Evolutionary conservation across 2,329 filamentous ascomycete species (phyloP).

Genomic region (Aspergillus caelatus): DNA sequence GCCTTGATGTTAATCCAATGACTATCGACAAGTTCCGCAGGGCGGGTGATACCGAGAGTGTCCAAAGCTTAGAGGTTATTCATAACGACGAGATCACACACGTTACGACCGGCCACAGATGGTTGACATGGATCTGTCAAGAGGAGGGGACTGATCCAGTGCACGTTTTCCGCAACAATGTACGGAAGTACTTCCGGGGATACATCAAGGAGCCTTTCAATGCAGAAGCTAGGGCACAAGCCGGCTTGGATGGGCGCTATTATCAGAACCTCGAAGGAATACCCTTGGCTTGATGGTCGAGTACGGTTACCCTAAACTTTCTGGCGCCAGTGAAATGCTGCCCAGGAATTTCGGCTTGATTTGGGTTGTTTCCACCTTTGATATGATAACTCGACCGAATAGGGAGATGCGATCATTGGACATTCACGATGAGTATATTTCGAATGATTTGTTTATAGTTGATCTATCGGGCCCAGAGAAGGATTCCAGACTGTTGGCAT

Average conservation of each 20-base stretch:
- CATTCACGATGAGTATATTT: not conserved
- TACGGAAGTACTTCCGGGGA: conserved; percentile 47
- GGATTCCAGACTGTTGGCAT: conserved; percentile 16
- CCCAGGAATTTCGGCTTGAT: not conserved
- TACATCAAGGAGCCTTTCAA: conserved; percentile 51
- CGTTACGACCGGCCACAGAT: conserved; percentile 52
- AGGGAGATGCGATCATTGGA: not conserved
- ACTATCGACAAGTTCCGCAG: conserved; percentile 52
- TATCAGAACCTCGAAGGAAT: conserved; percentile 36
- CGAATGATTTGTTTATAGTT: conserved; percentile 13
- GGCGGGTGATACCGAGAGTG: conserved; percentile 46
- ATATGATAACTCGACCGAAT: not conserved
- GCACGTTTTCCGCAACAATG: conserved; percentile 49
- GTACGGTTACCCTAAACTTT: not conserved
- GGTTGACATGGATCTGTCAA: conserved; percentile 52
- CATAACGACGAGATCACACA: conserved; percentile 55
- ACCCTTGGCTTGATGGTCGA: conserved; percentile 1
- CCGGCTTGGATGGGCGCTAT: conserved; percentile 49
- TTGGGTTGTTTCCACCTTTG: not conserved
- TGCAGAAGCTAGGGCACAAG: conserved; percentile 46
- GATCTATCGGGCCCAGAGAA: conserved; percentile 10
- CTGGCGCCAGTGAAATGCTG: not conserved
- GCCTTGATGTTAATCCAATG: conserved; percentile 51
- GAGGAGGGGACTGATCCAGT: conserved; percentile 51
- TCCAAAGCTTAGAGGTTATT: conserved; percentile 46